Base-by-base conservation (phyloP, 75 land plant genomes). In the Selaginella tamariscina region DNA sequence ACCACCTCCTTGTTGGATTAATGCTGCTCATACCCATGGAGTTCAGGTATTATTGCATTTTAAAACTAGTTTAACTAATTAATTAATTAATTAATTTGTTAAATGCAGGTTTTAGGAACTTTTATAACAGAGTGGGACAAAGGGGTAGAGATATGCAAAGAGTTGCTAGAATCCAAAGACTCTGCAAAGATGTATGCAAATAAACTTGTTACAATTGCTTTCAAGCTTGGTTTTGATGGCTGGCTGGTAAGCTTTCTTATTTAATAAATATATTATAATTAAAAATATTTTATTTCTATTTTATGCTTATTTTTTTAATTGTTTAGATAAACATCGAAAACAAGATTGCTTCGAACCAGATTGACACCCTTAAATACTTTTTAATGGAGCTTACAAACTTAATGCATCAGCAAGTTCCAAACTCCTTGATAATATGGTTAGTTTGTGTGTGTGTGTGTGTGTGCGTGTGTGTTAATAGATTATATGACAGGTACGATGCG, bases 1-100 rank as follows among this genome's bases (percentile, higher is more conserved):
- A 49, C 97, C 95, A 2, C 97, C 97, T 31, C 95, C 95, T 15
- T 78, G 90, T 56, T 92, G 97, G 97, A 81, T 72, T 9, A 92
- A 92, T 74, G 79, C 97, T 1, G 97, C 90, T 59, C 97, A 92
- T 75, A 79, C 60, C 49, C 95, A 92, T 68, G 94, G 97, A 18
- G 97, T 89, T 54, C 86, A 86, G 86, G 88, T 85, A 54, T 67
- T 33, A 24, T 49, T 49, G 18, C 18, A 49, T n/a, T n/a, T n/a
- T n/a, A n/a, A n/a, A n/a, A n/a, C n/a, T n/a, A n/a, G n/a, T n/a
- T n/a, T n/a, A 49, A 49, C 18, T 11, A 49, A 49, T 49, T 49
- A 49, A 49, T 49, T 11, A 11, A 11, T 15, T 1, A 23, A 23
- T n/a, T n/a, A n/a, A n/a, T n/a, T n/a, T n/a, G n/a, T n/a, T n/a